Conservation (phyloP, 2,329 filamentous ascomycete species). For the Pseudopyrenochaeta lycopersici region DNA sequence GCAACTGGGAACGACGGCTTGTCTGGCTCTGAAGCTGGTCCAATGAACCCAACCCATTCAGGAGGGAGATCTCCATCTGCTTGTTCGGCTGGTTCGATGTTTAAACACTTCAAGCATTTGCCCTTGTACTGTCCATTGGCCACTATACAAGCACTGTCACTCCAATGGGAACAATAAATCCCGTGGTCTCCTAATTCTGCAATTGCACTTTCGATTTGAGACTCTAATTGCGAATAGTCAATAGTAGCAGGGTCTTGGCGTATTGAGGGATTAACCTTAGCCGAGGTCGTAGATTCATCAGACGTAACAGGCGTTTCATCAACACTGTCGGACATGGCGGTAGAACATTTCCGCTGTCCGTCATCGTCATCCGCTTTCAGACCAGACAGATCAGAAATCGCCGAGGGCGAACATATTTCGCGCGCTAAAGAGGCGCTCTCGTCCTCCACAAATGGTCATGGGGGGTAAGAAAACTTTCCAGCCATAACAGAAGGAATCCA, state of each 20-base stretch:
- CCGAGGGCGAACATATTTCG: background rate
- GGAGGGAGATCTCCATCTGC: background rate
- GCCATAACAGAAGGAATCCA: background rate
- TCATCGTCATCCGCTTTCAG: background rate
- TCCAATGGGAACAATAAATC: background rate
- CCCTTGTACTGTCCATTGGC: background rate
- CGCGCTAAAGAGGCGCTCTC: background rate
- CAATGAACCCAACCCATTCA: background rate
- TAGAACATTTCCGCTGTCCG: background rate
- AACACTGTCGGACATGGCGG: background rate
- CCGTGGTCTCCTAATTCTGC: background rate
- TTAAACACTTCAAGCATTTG: background rate
- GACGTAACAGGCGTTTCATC: no score
- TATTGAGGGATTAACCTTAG: no score
- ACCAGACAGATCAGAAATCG: background rate
- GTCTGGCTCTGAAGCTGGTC: background rate
- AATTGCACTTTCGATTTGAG: no score
- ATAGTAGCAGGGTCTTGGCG: no score
- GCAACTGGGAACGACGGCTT: background rate
- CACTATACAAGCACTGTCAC: background rate
- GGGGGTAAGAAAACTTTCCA: background rate
- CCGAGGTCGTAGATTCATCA: no score
- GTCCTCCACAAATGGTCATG: background rate
- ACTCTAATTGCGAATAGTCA: no score
- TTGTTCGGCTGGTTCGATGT: background rate